These are phyloP conservation scores for Erodium trifolium DNA, from an alignment of 441 rosid genomes.

Conservation along the genomic window DNA sequence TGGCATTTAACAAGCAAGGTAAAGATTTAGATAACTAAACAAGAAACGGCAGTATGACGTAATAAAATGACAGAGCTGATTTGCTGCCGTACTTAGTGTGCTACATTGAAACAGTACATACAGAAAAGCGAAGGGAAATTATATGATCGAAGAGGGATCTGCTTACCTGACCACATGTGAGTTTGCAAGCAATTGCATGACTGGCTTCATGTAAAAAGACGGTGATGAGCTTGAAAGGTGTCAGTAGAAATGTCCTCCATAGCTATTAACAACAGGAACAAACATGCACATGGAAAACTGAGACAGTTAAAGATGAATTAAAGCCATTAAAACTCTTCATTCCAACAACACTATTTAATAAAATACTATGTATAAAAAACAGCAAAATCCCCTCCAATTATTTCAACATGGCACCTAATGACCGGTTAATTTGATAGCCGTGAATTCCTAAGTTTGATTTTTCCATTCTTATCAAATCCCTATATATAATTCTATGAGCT, in stretches of 20 bases:
- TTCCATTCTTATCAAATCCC: not conserved
- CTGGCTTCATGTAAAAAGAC: constrained; percentile 90
- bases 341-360: not conserved
- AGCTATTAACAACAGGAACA: constrained; percentile 32
- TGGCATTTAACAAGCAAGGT: not conserved
- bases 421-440: not conserved
- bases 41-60: not conserved
- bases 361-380: not conserved
- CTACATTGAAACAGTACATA: constrained; percentile 6
- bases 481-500: not conserved
- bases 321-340: not conserved
- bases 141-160: constrained; percentile 23
- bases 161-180: constrained; percentile 88
- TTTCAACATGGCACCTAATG: not conserved
- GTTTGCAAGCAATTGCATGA: constrained; percentile 90
- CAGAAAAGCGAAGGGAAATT: constrained; percentile 8
- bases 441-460: not conserved
- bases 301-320: not conserved
- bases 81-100: not conserved
- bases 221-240: constrained; percentile 87
- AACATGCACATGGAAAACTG: constrained; percentile 11
- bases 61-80: not conserved
- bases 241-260: constrained; percentile 80
- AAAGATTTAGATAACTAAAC: too few species aligned
- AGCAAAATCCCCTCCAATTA: not conserved